Base-by-base conservation (phyloP, 1,284 basidiomycete species). In the Microbotryum saponariae region DNA sequence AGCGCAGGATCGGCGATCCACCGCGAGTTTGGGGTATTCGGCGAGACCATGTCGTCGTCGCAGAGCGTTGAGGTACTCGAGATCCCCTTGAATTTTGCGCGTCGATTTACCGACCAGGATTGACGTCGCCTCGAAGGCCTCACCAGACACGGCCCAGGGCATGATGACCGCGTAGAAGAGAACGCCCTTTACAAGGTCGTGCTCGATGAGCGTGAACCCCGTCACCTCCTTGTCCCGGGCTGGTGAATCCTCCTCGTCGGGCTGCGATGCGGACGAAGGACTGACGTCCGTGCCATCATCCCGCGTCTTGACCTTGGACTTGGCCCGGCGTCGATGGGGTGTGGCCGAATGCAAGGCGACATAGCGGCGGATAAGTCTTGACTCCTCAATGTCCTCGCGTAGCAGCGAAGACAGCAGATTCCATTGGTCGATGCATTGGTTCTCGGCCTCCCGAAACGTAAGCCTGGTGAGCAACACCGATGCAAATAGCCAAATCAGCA, bases 161-260 rank as follows among this genome's bases (percentile, higher is more conserved):
- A 64, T 64, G 12, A 52, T 56, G 33, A 64, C 59, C 5, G 62
- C 62, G 33, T 61, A 16, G 45, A 54, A 57, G 23, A 61, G n/a
- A 12, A 53, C 54, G 45, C 62, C 62, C 12, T 25, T 58, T 8
- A 42, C 10, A 31, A 57, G 33, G n/a, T 61, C 63, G 25, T 61
- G 56, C 59, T 64, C 63, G 50, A 61, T 48, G 27, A 64, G 53
- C 25, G 61, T n/a, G 52, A 64, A 64, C 1, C 63, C 63, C 27
- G 53, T 51, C 23, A 64, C 46, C 31, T 58, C 56, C 53, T 56
- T 55, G 31, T 55, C 63, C 37, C 37, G 37, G 37, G 37, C 16
- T 18, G 37, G 16, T 18, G 37, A 12, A 12, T 42, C 12, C 12
- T 42, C 37, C 37, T 42, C 37, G 12, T 42, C 37, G 37, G 37